phyloP scores from a whole-genome alignment of 169 alveolate genomes.

The Plasmodium billcollinsi region DNA sequence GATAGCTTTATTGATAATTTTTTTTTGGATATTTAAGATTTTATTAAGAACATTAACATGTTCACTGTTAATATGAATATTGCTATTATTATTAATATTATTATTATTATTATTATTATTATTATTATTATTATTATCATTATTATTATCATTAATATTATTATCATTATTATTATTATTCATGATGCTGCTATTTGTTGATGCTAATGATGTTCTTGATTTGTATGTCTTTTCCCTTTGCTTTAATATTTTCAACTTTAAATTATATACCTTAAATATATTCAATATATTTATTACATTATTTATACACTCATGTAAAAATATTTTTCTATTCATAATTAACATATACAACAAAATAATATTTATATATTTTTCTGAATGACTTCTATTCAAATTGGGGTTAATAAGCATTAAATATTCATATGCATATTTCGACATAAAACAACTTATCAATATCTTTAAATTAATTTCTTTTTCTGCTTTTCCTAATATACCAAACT shows the following conservation, averaged over 20 bases:
- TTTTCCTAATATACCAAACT: slow-evolving; percentile 70
- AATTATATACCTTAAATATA: slow-evolving; percentile 66
- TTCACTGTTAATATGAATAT: neutral
- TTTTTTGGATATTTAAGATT: slow-evolving; percentile 38
- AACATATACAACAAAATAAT: slow-evolving; percentile 64
- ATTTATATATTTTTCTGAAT: slow-evolving; percentile 59
- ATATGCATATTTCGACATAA: slow-evolving; percentile 76
- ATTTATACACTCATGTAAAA: slow-evolving; percentile 72
- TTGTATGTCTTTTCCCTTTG: slow-evolving; percentile 55
- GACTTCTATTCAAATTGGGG: slow-evolving; percentile 46
- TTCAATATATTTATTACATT: slow-evolving; percentile 64
- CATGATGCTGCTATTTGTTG: neutral
- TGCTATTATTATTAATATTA: too few species aligned
- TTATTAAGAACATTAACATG: slow-evolving; percentile 14
- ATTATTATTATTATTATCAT: too few species aligned
- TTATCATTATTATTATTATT: too few species aligned
- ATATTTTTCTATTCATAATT: slow-evolving; percentile 71
- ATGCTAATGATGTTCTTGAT: neutral
- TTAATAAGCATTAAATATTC: slow-evolving; percentile 73
- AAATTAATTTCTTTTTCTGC: slow-evolving; percentile 74
- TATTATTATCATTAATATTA: too few species aligned
- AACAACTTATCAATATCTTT: slow-evolving; percentile 69
- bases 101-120: too few species aligned
- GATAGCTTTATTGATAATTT: slow-evolving; percentile 70
- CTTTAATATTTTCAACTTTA: slow-evolving; percentile 62